Base-by-base conservation (phyloP, 176 grass and related monocot genomes). In the Stipa capillata region DNA sequence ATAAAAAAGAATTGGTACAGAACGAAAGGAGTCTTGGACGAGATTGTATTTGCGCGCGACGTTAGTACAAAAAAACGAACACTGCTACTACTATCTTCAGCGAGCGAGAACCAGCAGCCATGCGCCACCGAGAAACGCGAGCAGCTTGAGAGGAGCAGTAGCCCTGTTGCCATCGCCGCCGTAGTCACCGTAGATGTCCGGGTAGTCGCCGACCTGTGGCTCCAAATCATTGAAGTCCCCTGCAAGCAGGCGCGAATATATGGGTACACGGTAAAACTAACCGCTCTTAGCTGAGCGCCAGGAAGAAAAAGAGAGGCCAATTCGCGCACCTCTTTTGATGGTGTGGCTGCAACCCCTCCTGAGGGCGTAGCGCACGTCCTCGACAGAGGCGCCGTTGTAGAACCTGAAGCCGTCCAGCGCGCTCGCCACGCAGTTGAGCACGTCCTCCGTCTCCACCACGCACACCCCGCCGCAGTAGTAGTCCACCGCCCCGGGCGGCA, bases 401-500 rank as follows among this genome's bases (percentile, higher is more conserved):
- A 94, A 94, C 18, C 55, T 42, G 82, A 94, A 90, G 70, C 76
- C 85, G 71, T 90, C 79, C 5, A 88, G 56, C 64, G 79, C 66
- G 62, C 66, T 84, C 42, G 83, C 88, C 11, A 94, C 88, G 61
- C 91, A 94, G 74, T 54, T 82, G 60, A 90, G 88, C 79, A 90
- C 79, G 35, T 88, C 78, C 85, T 88, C 79, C 55, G 88, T 90
- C 88, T 94, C 91, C 73, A 73, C 75, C 32, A 88, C 67, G 88
- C 91, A 94, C 71, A 56, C 78, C 16, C 91, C 91, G 35, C 84
- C 74, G 85, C 91, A 90, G 85, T 90, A 90, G 54, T 73, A 35
- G 52, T 94, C 85, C 29, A 79, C 79, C 36, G 42, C 57, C 1
- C 68, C 69, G 14, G 11, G 3, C 24, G 88, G 82, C 47, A 90